Base-by-base conservation (phyloP, 23 red algal genomes). In the Gracilaria vermiculophylla region DNA sequence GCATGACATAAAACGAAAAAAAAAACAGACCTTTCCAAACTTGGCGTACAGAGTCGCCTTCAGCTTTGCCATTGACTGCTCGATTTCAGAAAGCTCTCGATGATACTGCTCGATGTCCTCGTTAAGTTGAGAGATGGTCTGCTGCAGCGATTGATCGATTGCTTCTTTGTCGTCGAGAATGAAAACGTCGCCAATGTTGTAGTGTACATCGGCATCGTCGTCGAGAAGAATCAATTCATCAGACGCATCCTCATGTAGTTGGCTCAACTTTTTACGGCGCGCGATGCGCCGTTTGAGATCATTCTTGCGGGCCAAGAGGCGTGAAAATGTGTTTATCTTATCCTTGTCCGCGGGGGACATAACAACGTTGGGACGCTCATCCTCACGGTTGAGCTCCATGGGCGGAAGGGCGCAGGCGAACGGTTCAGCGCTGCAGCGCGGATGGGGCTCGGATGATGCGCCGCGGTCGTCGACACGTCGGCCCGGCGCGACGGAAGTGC, bases 161-260 rank as follows among this genome's bases (percentile, higher is more conserved):
- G 58, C 55, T 9, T 66, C 55, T 43, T 90, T 90, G 31, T 80
- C 60, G 42, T 90, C 86, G 11, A 90, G 37, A 72, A 90, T 47
- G 56, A 90, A 90, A 16, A 80, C 86, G 58, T 90, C 86, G 25
- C 86, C 86, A 23, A 90, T 69, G 71, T 69, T 90, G 86, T 90
- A 90, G 33, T 80, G 75, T 3, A 90, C 75, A 21, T 53, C 9
- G 41, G 74, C 86, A 72, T 90, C 86, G 1, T 90, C 86, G 73
- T 90, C 86, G 32, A 90, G 52, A 27, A 90, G 72, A 13, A 90
- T 29, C 5, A 90, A 55, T 39, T 90, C 86, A 50, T 90, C 86
- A 20, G 47, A n/a, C 10, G 86, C 86, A 54, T 90, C 86, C 44
- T 90, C 75, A 54, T 90, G 86, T 36, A 90, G 36, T 44, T 90